Evolutionary conservation across 2,329 filamentous ascomycete genomes (phyloP).

Genomic region (Phialocephala sp.): DNA sequence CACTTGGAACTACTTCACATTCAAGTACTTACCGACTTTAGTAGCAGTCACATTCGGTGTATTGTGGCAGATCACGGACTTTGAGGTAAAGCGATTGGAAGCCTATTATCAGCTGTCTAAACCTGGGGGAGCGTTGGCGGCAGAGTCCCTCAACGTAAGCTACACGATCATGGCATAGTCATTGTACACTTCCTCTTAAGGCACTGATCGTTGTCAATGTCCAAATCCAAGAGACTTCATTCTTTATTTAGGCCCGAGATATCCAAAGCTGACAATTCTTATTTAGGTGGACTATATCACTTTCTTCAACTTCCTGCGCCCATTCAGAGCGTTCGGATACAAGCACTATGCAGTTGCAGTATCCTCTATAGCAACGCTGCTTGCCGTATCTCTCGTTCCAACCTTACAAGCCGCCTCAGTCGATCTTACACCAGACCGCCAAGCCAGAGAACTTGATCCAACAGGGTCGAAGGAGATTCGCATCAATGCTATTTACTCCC

Average conservation of each 20-base stretch:
- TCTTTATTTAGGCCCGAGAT: background rate
- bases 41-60: conserved; percentile 67
- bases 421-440: conserved; percentile 58
- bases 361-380: conserved; percentile 66
- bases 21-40: conserved; percentile 69
- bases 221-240: too few relatives aligned
- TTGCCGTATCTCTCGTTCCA: conserved; percentile 72
- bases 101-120: conserved; percentile 70
- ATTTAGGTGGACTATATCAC: conserved; percentile 61
- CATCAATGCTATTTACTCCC: conserved; percentile 64
- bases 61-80: conserved; percentile 69
- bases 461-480: conserved; percentile 57
- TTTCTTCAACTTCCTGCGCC: conserved; percentile 68
- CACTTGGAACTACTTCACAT: conserved; percentile 60
- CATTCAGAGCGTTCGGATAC: conserved; percentile 64
- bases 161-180: conserved; percentile 42
- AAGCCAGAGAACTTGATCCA: conserved; percentile 50
- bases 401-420: conserved; percentile 70
- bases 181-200: background rate
- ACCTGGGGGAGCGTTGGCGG: conserved; percentile 63
- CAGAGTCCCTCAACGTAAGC: conserved; percentile 71
- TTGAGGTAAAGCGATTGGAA: conserved; percentile 70
- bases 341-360: conserved; percentile 72
- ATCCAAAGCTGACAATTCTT: background rate
- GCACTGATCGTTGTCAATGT: background rate